Base-by-base conservation (phyloP, 768 basidiomycete genomes). In the Suillus cothurnatus region DNA sequence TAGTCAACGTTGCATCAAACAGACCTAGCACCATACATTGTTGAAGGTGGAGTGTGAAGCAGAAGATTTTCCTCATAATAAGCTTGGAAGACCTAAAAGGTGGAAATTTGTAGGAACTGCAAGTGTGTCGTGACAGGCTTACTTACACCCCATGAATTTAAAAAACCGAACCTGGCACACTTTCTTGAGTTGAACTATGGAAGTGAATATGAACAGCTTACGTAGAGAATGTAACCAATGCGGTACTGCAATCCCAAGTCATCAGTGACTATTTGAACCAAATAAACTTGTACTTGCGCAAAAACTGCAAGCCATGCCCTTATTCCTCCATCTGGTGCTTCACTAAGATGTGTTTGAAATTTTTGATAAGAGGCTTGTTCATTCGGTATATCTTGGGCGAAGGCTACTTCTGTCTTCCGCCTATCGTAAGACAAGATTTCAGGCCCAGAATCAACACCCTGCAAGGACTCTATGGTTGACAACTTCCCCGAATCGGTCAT, bases 71-170 rank as follows among this genome's bases (percentile, higher is more conserved):
- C 75, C 68, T 90, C 81, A 67, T 93, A 92, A 71, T 91, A 90
- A 6, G 82, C 82, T 80, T 93, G 92, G 72, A 92, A 92, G 31
- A 87, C 81, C 90, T 92, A 59, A 17, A 38, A 32, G 56, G 23
- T 0, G 45, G 45, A 15, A 36, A 32, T 39, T 49, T 66, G 23
- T 21, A 32, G 21, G 32, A 69, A 38, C n/a, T 41, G 11, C 39
- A 55, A 12, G 12, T 17, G 17, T 45, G 32, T 4, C 11, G 6
- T 28, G 6, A 21, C 36, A 57, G 50, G 62, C 31, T 34, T 19
- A 81, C 86, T 76, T 70, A 89, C 91, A 59, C 91, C 90, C 89
- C 89, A 91, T 0, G 88, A 84, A 69, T 90, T 92, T 4, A 89
- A 85, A 67, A 87, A 88, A 26, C 91, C 91, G 74, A 91, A 88